Conservation (phyloP, 495 filamentous ascomycete genomes). For the Talaromyces wortmannii region DNA sequence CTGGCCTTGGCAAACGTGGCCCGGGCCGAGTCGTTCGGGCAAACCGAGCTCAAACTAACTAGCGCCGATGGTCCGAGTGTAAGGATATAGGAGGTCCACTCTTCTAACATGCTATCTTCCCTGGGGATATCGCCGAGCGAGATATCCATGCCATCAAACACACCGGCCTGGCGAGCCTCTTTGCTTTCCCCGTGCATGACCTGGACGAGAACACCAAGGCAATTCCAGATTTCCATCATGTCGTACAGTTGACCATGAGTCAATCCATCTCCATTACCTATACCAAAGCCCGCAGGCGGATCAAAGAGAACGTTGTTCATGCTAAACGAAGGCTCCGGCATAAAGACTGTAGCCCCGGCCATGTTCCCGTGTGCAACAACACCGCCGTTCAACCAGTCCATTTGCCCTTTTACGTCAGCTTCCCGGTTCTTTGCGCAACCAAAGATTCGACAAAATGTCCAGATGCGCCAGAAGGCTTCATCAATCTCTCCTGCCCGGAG, state of each 20-base stretch:
- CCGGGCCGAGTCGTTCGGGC: constrained; percentile 32
- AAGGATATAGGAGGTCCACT: constrained; percentile 57
- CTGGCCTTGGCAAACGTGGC: constrained; percentile 46
- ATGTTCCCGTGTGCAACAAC: constrained; percentile 35
- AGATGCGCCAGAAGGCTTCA: constrained; percentile 61
- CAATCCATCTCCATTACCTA: constrained; percentile 51
- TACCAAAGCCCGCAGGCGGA: constrained; percentile 50
- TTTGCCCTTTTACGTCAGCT: constrained; percentile 54
- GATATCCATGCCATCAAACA: constrained; percentile 46
- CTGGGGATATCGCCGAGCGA: constrained; percentile 38
- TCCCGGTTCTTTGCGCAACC: constrained; percentile 52
- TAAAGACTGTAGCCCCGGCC: constrained; percentile 21
- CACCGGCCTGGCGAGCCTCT: constrained; percentile 48
- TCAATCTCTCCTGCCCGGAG: constrained; percentile 48
- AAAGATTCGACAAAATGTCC: constrained; percentile 65
- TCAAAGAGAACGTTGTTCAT: constrained; percentile 48
- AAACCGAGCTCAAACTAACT: constrained; percentile 44
- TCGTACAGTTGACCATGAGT: constrained; percentile 52
- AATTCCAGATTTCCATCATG: constrained; percentile 63
- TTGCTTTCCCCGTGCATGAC: constrained; percentile 49
- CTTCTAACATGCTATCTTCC: constrained; percentile 53
- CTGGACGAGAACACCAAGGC: constrained; percentile 50
- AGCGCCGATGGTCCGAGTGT: constrained; percentile 53
- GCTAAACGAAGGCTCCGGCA: constrained; percentile 44
- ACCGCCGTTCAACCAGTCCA: constrained; percentile 61